Percentiles rank a stretch among this genome's conserved stretches.
phyloP scores from a whole-genome alignment of 1,139 yeast genomes.

The Suhomyces anneliseae region DNA sequence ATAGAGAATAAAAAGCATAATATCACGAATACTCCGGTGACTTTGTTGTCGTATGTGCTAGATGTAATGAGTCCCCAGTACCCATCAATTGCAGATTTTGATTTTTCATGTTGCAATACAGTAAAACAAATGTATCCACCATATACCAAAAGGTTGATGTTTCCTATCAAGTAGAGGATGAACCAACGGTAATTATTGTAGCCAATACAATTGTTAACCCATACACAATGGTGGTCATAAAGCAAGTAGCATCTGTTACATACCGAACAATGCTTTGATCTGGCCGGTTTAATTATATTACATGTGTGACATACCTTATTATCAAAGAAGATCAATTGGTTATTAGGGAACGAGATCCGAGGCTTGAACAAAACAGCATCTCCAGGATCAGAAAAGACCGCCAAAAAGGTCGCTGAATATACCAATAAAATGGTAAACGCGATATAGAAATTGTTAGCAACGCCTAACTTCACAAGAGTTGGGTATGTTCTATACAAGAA shows the following conservation, averaged over 20 bases:
- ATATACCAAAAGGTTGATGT: slow-evolving; percentile 56
- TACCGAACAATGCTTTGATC: slow-evolving; percentile 84
- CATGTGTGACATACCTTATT: slow-evolving; percentile 57
- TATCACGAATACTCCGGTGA: slow-evolving; percentile 52
- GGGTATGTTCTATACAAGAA: slow-evolving; percentile 46
- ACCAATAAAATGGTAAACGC: slow-evolving; percentile 24
- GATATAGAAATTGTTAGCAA: slow-evolving; percentile 21
- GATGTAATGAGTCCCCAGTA: slow-evolving; percentile 30
- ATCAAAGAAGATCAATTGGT: slow-evolving; percentile 59
- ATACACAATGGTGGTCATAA: slow-evolving; percentile 92
- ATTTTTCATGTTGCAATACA: slow-evolving; percentile 15
- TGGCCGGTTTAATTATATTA: slow-evolving; percentile 67
- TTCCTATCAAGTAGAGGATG: slow-evolving; percentile 56
- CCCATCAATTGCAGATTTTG: slow-evolving; percentile 14
- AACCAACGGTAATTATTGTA: slow-evolving; percentile 73
- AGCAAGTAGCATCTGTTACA: slow-evolving; percentile 68
- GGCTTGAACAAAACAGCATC: slow-evolving; percentile 11
- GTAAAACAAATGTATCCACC: slow-evolving; percentile 52
- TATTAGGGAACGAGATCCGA: slow-evolving; percentile 34
- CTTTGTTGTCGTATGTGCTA: slow-evolving; percentile 36
- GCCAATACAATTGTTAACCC: slow-evolving; percentile 93
- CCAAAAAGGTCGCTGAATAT: slow-evolving; percentile 19
- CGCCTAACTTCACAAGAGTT: slow-evolving; percentile 18
- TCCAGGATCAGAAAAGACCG: slow-evolving; percentile 63
- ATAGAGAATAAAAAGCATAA: slow-evolving; percentile 55